Conservation (phyloP, 2,329 filamentous ascomycete species). For the Cryphonectria carpinicola region DNA sequence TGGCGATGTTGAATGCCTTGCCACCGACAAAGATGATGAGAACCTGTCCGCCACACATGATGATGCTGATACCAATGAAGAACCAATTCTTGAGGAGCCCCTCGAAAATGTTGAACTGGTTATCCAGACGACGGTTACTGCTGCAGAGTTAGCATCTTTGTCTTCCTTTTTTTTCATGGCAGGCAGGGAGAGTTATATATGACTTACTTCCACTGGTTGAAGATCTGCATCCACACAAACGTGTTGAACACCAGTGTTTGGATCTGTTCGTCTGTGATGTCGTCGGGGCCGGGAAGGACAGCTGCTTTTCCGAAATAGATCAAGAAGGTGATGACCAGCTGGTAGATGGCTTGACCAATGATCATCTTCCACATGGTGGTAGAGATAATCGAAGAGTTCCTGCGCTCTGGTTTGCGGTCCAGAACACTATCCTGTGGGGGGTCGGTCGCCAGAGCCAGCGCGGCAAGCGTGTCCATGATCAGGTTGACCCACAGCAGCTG, state of each 20-base stretch:
- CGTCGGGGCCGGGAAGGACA: constrained; percentile 44
- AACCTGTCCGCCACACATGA: constrained; percentile 89
- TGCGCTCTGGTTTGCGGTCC: constrained; percentile 70
- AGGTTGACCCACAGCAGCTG: constrained; percentile 96
- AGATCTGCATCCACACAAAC: constrained; percentile 99
- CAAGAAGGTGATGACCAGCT: constrained; percentile 78
- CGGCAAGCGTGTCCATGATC: constrained; percentile 96
- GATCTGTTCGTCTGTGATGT: constrained; percentile 54
- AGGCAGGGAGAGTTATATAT: constrained; percentile 3
- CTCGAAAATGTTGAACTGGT: constrained; percentile 94
- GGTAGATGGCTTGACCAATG: constrained; percentile 86
- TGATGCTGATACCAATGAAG: constrained; percentile 81
- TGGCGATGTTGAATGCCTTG: constrained; percentile 73
- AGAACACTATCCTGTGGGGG: constrained; percentile 83
- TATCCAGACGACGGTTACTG: constrained; percentile 89
- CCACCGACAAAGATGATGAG: constrained; percentile 90
- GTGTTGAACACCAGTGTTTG: constrained; percentile 93
- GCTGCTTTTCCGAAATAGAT: constrained; percentile 63
- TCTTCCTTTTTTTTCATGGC: too few species aligned
- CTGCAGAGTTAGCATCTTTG: constrained; percentile 18
- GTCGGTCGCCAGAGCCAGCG: constrained; percentile 85
- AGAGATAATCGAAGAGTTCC: constrained; percentile 70
- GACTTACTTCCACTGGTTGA: constrained; percentile 92
- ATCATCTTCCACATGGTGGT: constrained; percentile 99
- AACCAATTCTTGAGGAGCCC: constrained; percentile 83